Evolutionary conservation across 306 rosid species (phyloP).

Genomic region (Cucurbita moschata): DNA sequence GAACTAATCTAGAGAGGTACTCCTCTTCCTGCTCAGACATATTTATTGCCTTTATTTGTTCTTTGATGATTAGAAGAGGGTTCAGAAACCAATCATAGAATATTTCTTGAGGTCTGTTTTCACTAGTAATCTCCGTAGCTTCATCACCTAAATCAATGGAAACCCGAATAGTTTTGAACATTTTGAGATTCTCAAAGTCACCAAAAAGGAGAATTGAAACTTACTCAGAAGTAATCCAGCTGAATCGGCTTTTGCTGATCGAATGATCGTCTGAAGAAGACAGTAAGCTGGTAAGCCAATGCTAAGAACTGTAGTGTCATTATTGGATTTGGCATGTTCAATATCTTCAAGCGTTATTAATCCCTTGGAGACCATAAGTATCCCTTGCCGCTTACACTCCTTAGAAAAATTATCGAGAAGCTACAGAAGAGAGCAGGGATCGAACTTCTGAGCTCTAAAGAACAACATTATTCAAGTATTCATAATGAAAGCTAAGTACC

Average conservation of each 20-base stretch:
- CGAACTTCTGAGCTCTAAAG: not conserved
- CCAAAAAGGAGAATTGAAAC: not conserved
- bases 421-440: constrained; percentile 42
- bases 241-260: constrained; percentile 53
- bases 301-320: constrained; percentile 50
- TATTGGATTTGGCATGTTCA: constrained; percentile 50
- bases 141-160: constrained; percentile 39
- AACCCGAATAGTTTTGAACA: not conserved
- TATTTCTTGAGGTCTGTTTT: constrained; percentile 61
- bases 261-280: constrained; percentile 58
- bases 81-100: constrained; percentile 80
- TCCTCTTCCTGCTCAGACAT: constrained; percentile 64
- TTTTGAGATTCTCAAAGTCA: not conserved
- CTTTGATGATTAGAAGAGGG: constrained; percentile 78
- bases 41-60: constrained; percentile 80
- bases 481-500: constrained; percentile 24
- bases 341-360: constrained; percentile 50
- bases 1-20: constrained; percentile 58
- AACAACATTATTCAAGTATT: not conserved
- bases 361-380: constrained; percentile 62
- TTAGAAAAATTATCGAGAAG: constrained; percentile 49
- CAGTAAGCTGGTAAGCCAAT: constrained; percentile 79
- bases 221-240: constrained; percentile 54
- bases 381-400: constrained; percentile 41
- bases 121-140: constrained; percentile 48